Evolutionary conservation across 2,329 filamentous ascomycete genomes (phyloP), one percentile per base, ranked within the genome.

Genomic region (Diaporthe aspalathi): DNA sequence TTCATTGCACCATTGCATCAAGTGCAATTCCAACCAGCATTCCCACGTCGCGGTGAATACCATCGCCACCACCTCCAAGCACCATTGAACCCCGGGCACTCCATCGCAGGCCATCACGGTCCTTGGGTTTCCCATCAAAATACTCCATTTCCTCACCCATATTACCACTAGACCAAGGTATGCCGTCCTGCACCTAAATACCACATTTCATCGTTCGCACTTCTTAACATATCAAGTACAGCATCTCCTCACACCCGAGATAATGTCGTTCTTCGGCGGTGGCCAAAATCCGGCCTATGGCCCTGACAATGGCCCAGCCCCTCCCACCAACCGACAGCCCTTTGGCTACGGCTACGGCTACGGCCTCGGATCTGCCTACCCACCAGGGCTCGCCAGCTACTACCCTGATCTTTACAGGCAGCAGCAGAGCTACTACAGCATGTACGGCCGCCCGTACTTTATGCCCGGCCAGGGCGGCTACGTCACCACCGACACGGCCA

Each of bases 261-360:
- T 6, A 3, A 72, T 72, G 67, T 4, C 67, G 1, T 60, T 52
- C 24, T 17, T n/a, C 49, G 22, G 52, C 16, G n/a, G 5, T 35
- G 72, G 72, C 22, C 35, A 27, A 1, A 73, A 73, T 40, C 32
- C 72, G 12, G 45, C 53, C 32, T 72, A 47, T 7, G 72, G 72
- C 32, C 49, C 54, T 0, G 72, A 73, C 20, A 20, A 2, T 20
- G 72, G 70, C 17, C 47, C 49, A 3, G 49, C 53, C 2, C 70
- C 72, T 3, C 70, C 70, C 1, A 52, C 20, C 9, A 62, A 17
- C 24, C 67, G 35, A 17, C 49, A 22, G 14, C 27, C 54, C 6
- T 40, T n/a, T 14, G 54, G 57, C 35, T 16, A 35, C 22, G 54
- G 57, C 35, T 16, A 35, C 22, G 47, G 47, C 11, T n/a, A 16